These are phyloP conservation scores for Salvia sclarea DNA, from an alignment of 305 asterid genomes.

Conservation along the genomic window DNA sequence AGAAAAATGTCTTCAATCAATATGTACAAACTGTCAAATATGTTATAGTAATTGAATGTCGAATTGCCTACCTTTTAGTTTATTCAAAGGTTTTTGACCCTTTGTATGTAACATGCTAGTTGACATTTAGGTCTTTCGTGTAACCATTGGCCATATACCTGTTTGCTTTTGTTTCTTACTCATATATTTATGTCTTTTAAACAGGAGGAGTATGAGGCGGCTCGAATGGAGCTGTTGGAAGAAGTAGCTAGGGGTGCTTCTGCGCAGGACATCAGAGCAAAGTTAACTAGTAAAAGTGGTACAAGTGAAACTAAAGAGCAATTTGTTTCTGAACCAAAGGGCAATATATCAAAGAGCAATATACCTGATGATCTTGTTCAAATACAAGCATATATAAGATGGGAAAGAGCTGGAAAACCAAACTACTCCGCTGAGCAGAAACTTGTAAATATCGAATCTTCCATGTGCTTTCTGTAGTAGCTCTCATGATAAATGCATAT, in stretches of 20 bases:
- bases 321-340: slow-evolving; percentile 48
- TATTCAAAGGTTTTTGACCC: slow-evolving; percentile 19
- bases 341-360: slow-evolving; percentile 44
- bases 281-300: slow-evolving; percentile 56
- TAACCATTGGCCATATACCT: neutral
- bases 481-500: slow-evolving; percentile 17
- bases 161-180: slow-evolving; percentile 17
- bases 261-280: slow-evolving; percentile 64
- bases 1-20: neutral
- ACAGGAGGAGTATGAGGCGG: slow-evolving; percentile 93
- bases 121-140: slow-evolving; percentile 7
- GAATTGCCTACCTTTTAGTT: neutral
- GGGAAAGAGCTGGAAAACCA: slow-evolving; percentile 97
- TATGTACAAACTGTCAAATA: slow-evolving; percentile 20
- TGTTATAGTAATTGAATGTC: neutral
- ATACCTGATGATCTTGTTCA: slow-evolving; percentile 83
- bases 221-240: slow-evolving; percentile 81
- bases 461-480: slow-evolving; percentile 23
- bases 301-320: slow-evolving; percentile 46
- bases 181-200: slow-evolving; percentile 29
- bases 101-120: slow-evolving; percentile 25
- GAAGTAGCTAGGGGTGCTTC: slow-evolving; percentile 82
- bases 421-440: slow-evolving; percentile 76
- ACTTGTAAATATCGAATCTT: slow-evolving; percentile 54
- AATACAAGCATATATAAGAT: slow-evolving; percentile 71